Evolutionary conservation across 495 filamentous ascomycete genomes (phyloP), one percentile per base, ranked within the genome.

Genomic region (Clavariopsis aquatica): DNA sequence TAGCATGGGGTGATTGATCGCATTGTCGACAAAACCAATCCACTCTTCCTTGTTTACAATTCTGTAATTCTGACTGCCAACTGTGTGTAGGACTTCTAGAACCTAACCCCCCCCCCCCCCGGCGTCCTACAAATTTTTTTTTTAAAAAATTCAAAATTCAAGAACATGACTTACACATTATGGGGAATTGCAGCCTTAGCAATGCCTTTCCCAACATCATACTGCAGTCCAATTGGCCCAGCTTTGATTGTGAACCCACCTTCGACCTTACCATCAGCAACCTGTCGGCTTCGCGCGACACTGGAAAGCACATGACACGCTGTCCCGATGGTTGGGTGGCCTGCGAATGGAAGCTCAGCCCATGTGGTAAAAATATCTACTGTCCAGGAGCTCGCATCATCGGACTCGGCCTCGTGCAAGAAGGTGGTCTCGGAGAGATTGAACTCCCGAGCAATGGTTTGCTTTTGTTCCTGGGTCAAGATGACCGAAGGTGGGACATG

Each of bases 391-490:
- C 29, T 51, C 13, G 49, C 13, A 10, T 58, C 45, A 7, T 56
- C 54, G 9, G 10, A 60, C n/a, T 56, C 28, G 1, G 2, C 29
- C 19, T 79, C 78, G 72, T 92, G 84, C 12, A 94, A 74, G 74
- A 93, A 96, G 51, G 92, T 88, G 0, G 87, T 93, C 70, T 95
- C 91, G 1, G 89, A 92, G 64, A 91, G 81, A 66, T 93, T 93
- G 85, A 94, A 95, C 74, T 96, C 91, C 38, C 74, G 70, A 2
- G 90, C 85, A 46, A 95, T 87, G 46, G 68, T 73, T 74, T 87
- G 87, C 71, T 89, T 90, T 63, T 80, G 76, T 0, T 78, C 72
- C 63, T 86, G 83, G n/a, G 71, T 71, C 53, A 85, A 61, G 10
- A 23, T 22, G 38, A 23, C 36, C 34, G 62, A 60, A 8, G 56